These are phyloP conservation scores for Trametes coccinea DNA, from an alignment of 768 basidiomycete genomes.

Conservation along the genomic window DNA sequence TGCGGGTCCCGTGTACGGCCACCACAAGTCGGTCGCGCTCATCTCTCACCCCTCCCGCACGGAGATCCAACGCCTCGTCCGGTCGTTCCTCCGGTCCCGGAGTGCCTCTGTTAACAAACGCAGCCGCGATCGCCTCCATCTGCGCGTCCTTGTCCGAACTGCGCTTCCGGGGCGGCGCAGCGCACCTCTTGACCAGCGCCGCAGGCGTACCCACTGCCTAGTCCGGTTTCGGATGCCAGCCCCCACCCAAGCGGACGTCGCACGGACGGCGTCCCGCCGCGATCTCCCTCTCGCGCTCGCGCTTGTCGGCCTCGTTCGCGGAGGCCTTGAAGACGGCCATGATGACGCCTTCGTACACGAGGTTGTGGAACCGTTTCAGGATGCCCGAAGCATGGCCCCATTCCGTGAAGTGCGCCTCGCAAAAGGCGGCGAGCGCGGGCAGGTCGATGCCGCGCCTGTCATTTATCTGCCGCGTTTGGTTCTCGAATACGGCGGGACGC, in stretches of 20 bases:
- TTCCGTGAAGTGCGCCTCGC: too few species aligned
- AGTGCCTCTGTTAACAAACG: conserved; percentile 25
- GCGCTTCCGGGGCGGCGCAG: conserved; percentile 9
- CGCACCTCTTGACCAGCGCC: conserved; percentile 23
- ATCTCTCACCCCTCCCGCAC: neutral
- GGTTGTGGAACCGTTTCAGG: conserved; percentile 25
- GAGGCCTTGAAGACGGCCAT: conserved; percentile 27
- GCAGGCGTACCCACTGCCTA: conserved; percentile 29
- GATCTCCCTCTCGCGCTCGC: conserved; percentile 28
- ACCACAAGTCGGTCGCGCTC: conserved; percentile 31
- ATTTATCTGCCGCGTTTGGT: conserved; percentile 3
- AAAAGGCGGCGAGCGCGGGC: conserved; percentile 17
- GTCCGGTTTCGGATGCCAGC: conserved; percentile 27
- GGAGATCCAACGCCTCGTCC: neutral
- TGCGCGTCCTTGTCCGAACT: conserved; percentile 12
- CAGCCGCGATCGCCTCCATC: conserved; percentile 11
- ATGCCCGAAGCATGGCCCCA: conserved; percentile 11
- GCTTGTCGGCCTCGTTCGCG: conserved; percentile 35
- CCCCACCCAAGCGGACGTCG: conserved; percentile 15
- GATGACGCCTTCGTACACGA: conserved; percentile 26
- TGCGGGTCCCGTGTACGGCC: conserved; percentile 38
- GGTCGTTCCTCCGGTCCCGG: neutral
- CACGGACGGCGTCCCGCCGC: conserved; percentile 17
- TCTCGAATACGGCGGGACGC: conserved; percentile 11
- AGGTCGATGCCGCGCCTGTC: conserved; percentile 28